Base-by-base conservation (phyloP, 2,329 filamentous ascomycete species). In the Xylariaceae sp. region DNA sequence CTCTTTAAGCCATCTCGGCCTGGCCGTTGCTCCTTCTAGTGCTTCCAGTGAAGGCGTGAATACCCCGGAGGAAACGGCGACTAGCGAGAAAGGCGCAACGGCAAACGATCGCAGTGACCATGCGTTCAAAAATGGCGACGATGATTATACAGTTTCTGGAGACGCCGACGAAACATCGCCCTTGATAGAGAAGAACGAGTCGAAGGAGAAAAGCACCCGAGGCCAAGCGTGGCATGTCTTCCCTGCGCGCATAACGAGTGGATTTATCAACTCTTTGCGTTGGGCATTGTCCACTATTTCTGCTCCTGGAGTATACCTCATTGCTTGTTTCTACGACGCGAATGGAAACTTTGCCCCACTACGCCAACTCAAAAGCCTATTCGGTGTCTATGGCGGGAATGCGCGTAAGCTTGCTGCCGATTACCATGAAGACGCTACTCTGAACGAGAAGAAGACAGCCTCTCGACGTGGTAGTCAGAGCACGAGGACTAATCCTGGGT, bases 291-390 rank as follows among this genome's bases (percentile, higher is more conserved):
- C 88, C 43, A 89, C 90, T 11, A 75, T 97, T 55, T 83, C 88
- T 21, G 86, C 88, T 18, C 93, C 93, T 1, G 89, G 87, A 15
- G 82, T 92, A 43, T 97, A 93, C 73, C 74, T 96, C 50, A 84
- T 92, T 55, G 87, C 89, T 60, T 92, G 83, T 68, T 88, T 97
- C 64, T 93, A 89, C 74, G 87, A 95, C 67, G 86, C 91, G 39
- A 77, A 89, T 53, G 91, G 91, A 44, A 79, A 79, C 44, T 96
- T 96, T 70, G 88, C 91, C 47, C 84, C 91, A n/a, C 74, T 94
- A 53, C 75, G 85, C 42, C 92, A 91, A 53, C 73, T 94, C 36
- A 81, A 82, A 67, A 87, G 81, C 66, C 76, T 93, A 21, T 81
- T 84, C 57, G 79, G 81, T 43, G 62, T 73, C 27, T 73, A 75